These are phyloP conservation scores for Sarocladium brachiariae DNA, from an alignment of 2,329 filamentous ascomycete species.

Conservation along the genomic window DNA sequence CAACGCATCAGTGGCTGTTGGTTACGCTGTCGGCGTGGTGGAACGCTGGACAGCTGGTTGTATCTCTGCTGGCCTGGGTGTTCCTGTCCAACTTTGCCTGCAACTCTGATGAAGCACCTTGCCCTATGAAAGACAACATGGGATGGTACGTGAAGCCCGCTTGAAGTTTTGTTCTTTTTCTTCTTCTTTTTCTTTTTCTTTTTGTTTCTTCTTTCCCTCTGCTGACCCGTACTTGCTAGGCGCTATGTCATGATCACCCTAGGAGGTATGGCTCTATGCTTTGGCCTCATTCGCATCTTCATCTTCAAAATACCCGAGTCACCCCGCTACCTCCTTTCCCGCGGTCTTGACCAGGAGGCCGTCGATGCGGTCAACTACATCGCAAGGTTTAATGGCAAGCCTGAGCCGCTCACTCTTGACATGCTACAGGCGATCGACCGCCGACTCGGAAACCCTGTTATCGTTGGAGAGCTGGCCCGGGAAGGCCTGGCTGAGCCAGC, in stretches of 20 bases:
- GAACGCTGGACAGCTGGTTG: constrained; percentile 29
- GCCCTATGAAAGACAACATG: not conserved
- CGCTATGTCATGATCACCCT: constrained; percentile 32
- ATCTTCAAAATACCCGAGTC: constrained; percentile 29
- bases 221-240: constrained; percentile 25
- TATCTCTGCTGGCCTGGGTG: constrained; percentile 26
- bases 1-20: constrained; percentile 31
- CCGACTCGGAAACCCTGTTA: constrained; percentile 11
- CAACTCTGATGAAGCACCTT: too few species aligned
- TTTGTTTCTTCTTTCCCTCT: too few species aligned
- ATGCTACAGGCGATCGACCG: constrained; percentile 15
- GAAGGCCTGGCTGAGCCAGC: constrained; percentile 8
- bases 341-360: constrained; percentile 31
- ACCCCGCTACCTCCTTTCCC: constrained; percentile 30
- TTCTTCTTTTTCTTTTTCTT: too few species aligned
- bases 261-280: constrained; percentile 28
- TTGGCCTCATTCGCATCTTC: constrained; percentile 30
- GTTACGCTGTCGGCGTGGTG: constrained; percentile 33
- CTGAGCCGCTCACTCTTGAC: constrained; percentile 19
- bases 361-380: constrained; percentile 34
- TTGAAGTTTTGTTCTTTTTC: too few species aligned
- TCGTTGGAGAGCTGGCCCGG: too few species aligned
- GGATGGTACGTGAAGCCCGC: constrained; percentile 20
- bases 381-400: constrained; percentile 19
- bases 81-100: not conserved